Conservation (phyloP, 2,329 filamentous ascomycete species). For the Colletotrichum cereale region DNA sequence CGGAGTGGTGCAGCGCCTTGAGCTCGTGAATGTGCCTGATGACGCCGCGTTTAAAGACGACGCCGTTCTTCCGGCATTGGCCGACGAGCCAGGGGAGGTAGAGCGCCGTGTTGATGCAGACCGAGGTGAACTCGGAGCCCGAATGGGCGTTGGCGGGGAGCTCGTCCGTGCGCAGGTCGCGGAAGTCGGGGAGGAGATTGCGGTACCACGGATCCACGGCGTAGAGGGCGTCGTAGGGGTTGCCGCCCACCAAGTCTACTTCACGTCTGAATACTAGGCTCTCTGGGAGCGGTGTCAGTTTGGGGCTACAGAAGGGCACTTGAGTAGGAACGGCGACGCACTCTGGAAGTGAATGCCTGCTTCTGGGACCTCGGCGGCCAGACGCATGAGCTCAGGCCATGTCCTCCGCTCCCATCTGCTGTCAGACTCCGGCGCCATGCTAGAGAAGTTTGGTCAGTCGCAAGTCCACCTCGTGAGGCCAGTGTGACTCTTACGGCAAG, state of each 20-base stretch:
- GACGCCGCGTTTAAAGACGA: slow-evolving; percentile 64
- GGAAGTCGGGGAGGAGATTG: slow-evolving; percentile 78
- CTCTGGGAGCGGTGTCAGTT: slow-evolving; percentile 48
- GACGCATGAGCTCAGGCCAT: slow-evolving; percentile 67
- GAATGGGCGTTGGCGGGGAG: slow-evolving; percentile 70
- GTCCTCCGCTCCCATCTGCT: slow-evolving; percentile 68
- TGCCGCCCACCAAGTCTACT: slow-evolving; percentile 70
- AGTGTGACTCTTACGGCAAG: slow-evolving; percentile 65
- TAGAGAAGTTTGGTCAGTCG: slow-evolving; percentile 35
- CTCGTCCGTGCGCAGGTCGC: slow-evolving; percentile 67
- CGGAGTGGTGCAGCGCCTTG: slow-evolving; percentile 67
- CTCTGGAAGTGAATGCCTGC: slow-evolving; percentile 81
- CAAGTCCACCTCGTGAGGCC: background rate
- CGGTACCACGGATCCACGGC: slow-evolving; percentile 80
- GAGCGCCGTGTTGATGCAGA: slow-evolving; percentile 80
- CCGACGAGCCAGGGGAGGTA: slow-evolving; percentile 79
- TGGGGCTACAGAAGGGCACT: slow-evolving; percentile 51
- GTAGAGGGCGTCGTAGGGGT: slow-evolving; percentile 76
- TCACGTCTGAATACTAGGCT: slow-evolving; percentile 61
- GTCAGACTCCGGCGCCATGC: slow-evolving; percentile 51
- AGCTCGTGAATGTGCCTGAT: slow-evolving; percentile 73
- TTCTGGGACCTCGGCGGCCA: slow-evolving; percentile 73
- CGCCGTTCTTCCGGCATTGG: slow-evolving; percentile 73
- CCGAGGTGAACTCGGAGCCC: slow-evolving; percentile 72
- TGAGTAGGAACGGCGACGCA: slow-evolving; percentile 43